A percentile compares a stretch with the other conserved stretches of the same genome.
Evolutionary conservation across 352 stramenopile species (phyloP).

Genomic region (Phytopythium helicoides): DNA sequence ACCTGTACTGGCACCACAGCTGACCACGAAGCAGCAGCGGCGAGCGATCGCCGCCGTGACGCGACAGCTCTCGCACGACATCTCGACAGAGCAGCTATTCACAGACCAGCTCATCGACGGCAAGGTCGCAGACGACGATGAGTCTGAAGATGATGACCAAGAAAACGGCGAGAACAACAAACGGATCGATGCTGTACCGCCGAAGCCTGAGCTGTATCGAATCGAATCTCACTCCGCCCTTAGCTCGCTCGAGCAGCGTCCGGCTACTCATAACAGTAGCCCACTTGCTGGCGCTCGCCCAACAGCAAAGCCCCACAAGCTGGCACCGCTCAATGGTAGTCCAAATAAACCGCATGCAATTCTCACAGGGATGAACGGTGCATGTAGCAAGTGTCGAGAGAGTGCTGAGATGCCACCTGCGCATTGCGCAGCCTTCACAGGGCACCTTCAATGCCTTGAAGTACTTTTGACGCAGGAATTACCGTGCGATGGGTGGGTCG

Average conservation of each 20-base stretch:
- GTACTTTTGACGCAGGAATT: slow-evolving; percentile 14
- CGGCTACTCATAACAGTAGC: slow-evolving; percentile 1
- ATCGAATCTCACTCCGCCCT: slow-evolving; percentile 70
- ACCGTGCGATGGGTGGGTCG: slow-evolving; percentile 8
- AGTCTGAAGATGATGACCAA: slow-evolving; percentile 37
- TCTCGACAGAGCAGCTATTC: slow-evolving; percentile 68
- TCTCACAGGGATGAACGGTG: not conserved
- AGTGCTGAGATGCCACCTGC: slow-evolving; percentile 55
- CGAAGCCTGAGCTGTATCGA: slow-evolving; percentile 38
- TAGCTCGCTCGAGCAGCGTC: slow-evolving; percentile 40
- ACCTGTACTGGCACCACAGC: not conserved
- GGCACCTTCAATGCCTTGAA: slow-evolving; percentile 37
- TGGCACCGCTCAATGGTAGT: slow-evolving; percentile 19
- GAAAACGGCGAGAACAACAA: slow-evolving; percentile 24
- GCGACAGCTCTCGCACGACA: slow-evolving; percentile 49
- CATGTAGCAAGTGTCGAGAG: slow-evolving; percentile 36
- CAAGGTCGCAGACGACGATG: slow-evolving; percentile 52
- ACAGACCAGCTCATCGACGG: slow-evolving; percentile 58
- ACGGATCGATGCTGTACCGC: not conserved
- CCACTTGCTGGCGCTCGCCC: not conserved
- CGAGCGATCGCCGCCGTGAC: slow-evolving; percentile 11
- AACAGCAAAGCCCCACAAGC: slow-evolving; percentile 18
- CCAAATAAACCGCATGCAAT: not conserved
- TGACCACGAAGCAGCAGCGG: slow-evolving; percentile 13
- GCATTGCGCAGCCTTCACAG: slow-evolving; percentile 55